Evolutionary conservation across 176 grass and related monocot species (phyloP), one percentile per base, ranked within the genome.

Genomic region (Triticum timopheevii): DNA sequence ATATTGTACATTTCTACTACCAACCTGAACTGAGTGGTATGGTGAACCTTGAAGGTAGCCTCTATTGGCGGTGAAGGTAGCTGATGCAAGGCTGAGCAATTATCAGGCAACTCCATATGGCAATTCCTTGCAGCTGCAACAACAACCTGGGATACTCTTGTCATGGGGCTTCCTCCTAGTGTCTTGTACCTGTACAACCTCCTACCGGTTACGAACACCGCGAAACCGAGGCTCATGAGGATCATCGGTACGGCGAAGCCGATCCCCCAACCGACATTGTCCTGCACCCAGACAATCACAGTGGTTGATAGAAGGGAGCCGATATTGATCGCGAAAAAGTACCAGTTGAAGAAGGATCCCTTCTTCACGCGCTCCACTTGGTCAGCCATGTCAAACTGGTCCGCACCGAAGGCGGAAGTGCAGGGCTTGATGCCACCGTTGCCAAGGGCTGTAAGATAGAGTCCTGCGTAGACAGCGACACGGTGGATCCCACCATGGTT

Each of bases 321-420:
- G 0, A 83, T 36, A 34, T 89, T 44, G 42, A 44, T 44, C 10
- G 42, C 2, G 27, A 89, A 85, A 49, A 69, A 86, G 83, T 89
- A 89, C 78, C 83, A 89, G 47, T 76, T 89, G 70, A 81, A 89
- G 69, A 49, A 95, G 16, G 87, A 83, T 7, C 59, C 86, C 76
- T 95, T 92, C 33, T 84, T 84, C 10, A 34, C 24, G 54, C 81
- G 81, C 86, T 95, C 93, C 1, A 10, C 0, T 4, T 4, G 25
- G 25, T 95, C 88, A 0, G 88, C 84, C 38, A 89, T 86, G 16
- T 95, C 90, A 25, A 95, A 95, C 27, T 95, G 93, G 34, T 95
- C 90, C 8, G 93, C 93, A 22, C 93, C 90, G 28, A 95, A 95
- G 25, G 93, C 81, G 0, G 93, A 86, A 12, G 92, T 91, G 40